Base-by-base conservation (phyloP, 2,329 filamentous ascomycete genomes). In the Huntiella abstrusa region DNA sequence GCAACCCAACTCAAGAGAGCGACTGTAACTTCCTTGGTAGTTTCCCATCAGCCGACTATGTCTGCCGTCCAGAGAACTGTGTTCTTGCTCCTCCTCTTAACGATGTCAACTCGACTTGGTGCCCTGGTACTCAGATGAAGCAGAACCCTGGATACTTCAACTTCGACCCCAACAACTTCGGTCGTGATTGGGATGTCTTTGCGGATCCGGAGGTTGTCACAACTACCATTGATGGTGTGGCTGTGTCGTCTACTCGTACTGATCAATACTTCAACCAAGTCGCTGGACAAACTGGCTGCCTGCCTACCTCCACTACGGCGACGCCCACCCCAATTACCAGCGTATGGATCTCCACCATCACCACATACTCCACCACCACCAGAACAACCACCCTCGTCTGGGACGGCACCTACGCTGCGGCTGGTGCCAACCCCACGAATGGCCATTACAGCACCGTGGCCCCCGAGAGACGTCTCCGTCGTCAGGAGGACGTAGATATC, bases 181-280 rank as follows among this genome's bases (percentile, higher is more conserved):
- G 77, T 4, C 61, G 83, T 12, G 70, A 65, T 43, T 77, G 73
- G 49, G 70, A 69, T 37, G 75, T 82, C 13, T 82, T 80, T 50
- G 64, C 66, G 15, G 58, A 64, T 17, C 59, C 65, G 17, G 54
- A 68, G 4, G 53, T 62, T 1, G 54, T 64, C 8, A 53, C 63
- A 4, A 60, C 59, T 46, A 55, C 60, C 2, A 46, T 62, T 19
- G 56, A 59, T 7, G 55, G 61, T 2, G 56, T 56, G n/a, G 54
- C 56, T 10, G 54, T 58, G 7, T 64, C 59, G 0, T 73, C 69
- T 1, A 59, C 66, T 43, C 65, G 64, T 0, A 76, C 71, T 0
- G 73, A 73, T 2, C 67, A 75, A 54, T 77, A 69, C 66, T 62
- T 54, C 2, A 68, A 71, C 0, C 71, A 75, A 51, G 22, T 28